phyloP scores from a whole-genome alignment of 768 basidiomycete species.

The Collybia sp. region DNA sequence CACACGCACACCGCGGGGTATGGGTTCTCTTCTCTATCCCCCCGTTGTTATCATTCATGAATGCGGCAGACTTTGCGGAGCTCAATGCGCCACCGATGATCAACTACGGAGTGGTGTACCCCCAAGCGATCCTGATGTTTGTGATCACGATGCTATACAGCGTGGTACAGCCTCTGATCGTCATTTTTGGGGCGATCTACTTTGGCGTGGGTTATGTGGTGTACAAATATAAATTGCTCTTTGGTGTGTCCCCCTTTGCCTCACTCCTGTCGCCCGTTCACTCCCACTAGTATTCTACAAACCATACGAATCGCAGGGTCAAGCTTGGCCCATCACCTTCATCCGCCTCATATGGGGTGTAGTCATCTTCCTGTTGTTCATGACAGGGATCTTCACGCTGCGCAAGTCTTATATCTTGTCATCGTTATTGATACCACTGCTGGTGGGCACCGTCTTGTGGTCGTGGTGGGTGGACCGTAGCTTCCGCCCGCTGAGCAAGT shows the following conservation, averaged over 20 bases:
- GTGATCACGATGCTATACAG: constrained; percentile 94
- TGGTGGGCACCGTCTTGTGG: constrained; percentile 74
- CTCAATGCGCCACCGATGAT: constrained; percentile 97
- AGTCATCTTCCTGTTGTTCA: constrained; percentile 90
- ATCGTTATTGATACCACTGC: constrained; percentile 67
- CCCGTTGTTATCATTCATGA: not conserved
- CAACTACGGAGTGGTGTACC: constrained; percentile 96
- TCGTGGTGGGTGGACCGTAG: constrained; percentile 69
- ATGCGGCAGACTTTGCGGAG: constrained; percentile 81
- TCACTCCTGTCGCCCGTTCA: not conserved
- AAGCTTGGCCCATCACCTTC: constrained; percentile 97
- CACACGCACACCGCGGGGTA: constrained; percentile 90
- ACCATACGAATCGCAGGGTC: constrained; percentile 95
- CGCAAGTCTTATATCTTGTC: constrained; percentile 43
- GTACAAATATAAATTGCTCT: constrained; percentile 97
- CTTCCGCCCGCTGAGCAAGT: constrained; percentile 72
- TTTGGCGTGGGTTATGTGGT: constrained; percentile 95
- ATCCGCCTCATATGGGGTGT: constrained; percentile 89
- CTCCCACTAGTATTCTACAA: constrained; percentile 83
- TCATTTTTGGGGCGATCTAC: constrained; percentile 93
- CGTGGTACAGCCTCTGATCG: constrained; percentile 91
- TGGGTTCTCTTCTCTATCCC: constrained; percentile 7
- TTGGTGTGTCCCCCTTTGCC: constrained; percentile 52
- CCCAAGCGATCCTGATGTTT: constrained; percentile 94
- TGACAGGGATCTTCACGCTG: constrained; percentile 90